Base-by-base conservation (phyloP, 2,329 filamentous ascomycete genomes). In the Claviceps capensis region DNA sequence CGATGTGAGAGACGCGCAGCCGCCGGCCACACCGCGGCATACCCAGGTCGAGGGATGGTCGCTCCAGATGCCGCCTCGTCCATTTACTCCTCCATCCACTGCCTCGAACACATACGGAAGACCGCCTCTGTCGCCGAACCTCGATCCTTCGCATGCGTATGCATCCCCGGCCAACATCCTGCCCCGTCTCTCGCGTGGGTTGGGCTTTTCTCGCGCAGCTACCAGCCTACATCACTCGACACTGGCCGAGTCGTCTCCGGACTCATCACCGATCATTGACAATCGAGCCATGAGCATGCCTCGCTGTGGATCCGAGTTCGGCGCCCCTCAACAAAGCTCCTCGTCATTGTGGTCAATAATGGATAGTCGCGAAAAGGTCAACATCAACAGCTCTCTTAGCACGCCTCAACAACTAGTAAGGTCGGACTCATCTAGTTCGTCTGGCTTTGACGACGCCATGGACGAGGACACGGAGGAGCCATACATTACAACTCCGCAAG, bases 191-290 rank as follows among this genome's bases (percentile, higher is more conserved):
- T 96, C 90, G 34, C 81, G 91, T 52, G 91, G 91, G 44, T 75
- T 96, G 55, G 91, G 97, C 69, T 97, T 95, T 67, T 91, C 91
- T 42, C 80, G 91, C 59, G 90, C 90, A 11, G 93, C 88, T 56
- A 96, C 91, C 11, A 95, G 90, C 64, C 75, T 98, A 22, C 93
- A 97, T 69, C 93, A 97, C 67, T 96, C 91, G 16, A 97, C 87
- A 0, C 78, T 97, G 8, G 90, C 91, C 52, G 88, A 95, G 59
- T 86, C 87, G 1, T 93, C 87, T 5, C 89, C 90, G 3, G 89
- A 95, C 65, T 93, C 88, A 0, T 96, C 90, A 0, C 93, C 93
- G 0, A 90, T 85, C 13, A 83, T 93, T 51, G 82, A 83, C 50
- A 81, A 85, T 40, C 69, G 73, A 56, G 79, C 75, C 26, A 79